Evolutionary conservation across 495 filamentous ascomycete species (phyloP).

Genomic region (Neurospora discreta): DNA sequence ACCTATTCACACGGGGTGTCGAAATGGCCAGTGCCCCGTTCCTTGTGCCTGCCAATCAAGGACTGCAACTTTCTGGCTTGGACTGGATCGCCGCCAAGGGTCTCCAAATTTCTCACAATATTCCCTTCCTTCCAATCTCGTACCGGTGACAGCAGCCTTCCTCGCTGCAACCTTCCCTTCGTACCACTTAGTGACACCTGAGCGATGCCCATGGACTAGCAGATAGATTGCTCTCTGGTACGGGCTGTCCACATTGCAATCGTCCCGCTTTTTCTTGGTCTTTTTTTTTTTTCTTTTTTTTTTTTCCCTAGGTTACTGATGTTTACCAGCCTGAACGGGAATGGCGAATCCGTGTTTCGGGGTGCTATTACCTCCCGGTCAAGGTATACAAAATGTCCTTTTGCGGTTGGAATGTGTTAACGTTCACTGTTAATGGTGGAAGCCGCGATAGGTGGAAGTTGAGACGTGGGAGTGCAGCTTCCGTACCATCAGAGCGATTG

Average conservation of each 20-base stretch:
- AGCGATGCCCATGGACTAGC: not conserved
- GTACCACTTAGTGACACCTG: not conserved
- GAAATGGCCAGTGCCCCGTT: not conserved
- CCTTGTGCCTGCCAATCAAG: not conserved
- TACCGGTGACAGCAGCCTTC: not conserved
- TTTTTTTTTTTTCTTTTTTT: not conserved
- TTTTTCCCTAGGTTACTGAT: not conserved
- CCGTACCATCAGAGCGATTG: not conserved
- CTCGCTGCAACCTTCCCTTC: not conserved
- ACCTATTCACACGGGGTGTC: not conserved
- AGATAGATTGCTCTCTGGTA: not conserved
- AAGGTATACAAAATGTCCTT: not conserved
- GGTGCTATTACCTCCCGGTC: not conserved
- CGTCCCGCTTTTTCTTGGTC: not conserved
- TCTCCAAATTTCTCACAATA: not conserved
- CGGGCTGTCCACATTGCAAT: not conserved
- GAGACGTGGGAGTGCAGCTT: not conserved
- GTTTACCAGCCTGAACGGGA: not conserved
- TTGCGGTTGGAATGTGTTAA: not conserved
- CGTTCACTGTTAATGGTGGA: not conserved
- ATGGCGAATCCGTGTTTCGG: not conserved
- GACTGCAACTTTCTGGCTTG: not conserved
- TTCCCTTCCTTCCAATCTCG: not conserved
- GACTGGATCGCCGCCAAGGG: not conserved
- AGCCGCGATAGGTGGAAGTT: not conserved